Conservation (phyloP, 495 filamentous ascomycete genomes). For the Poronia punctata region DNA sequence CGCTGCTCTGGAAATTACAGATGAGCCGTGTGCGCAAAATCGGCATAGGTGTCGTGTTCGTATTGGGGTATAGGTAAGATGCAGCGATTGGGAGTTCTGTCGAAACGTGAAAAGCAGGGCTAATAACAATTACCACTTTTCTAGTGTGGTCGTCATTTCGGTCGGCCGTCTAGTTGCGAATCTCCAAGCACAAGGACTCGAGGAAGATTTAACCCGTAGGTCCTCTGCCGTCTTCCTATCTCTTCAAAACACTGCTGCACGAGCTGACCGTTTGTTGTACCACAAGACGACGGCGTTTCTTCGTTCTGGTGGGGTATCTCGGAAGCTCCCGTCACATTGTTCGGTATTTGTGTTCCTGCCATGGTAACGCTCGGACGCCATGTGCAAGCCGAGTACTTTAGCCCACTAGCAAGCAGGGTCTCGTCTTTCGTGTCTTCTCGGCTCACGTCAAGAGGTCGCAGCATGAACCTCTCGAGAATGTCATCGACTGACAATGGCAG, state of each 20-base stretch:
- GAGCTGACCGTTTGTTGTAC: neutral
- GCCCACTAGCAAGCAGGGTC: too few species aligned
- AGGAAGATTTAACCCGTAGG: too few species aligned
- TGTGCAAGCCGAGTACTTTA: too few species aligned
- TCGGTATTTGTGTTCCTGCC: neutral
- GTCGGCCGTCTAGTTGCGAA: too few species aligned
- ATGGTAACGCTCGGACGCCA: neutral
- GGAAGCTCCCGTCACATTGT: neutral
- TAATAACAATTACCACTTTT: too few species aligned
- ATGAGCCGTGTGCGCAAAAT: neutral
- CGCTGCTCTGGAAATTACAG: neutral
- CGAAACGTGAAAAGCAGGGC: neutral
- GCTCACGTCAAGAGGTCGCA: too few species aligned
- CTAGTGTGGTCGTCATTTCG: neutral
- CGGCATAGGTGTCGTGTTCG: neutral
- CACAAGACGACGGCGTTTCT: neutral
- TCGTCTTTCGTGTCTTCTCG: too few species aligned
- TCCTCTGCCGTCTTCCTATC: neutral
- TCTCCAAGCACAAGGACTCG: too few species aligned
- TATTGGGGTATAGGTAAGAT: neutral
- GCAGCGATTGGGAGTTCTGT: neutral
- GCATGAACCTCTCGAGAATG: too few species aligned
- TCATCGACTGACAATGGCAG: too few species aligned
- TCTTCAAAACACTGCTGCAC: neutral
- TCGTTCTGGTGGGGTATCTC: neutral